Conservation (phyloP, 805 yeast species). For the Candida khao-thaluensis region DNA sequence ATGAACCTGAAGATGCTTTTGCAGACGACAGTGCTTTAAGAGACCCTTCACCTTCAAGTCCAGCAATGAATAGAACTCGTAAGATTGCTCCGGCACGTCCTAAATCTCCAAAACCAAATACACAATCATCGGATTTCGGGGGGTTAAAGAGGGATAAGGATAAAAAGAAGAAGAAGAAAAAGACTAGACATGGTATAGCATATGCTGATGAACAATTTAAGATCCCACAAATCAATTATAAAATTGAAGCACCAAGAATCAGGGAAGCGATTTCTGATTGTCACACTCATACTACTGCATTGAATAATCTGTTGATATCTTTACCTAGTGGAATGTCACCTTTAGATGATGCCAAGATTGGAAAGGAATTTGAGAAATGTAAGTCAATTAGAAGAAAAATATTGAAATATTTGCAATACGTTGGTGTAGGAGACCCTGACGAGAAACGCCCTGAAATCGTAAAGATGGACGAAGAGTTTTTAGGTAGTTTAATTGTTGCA, state of each 20-base stretch:
- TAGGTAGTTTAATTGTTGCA: conserved; percentile 85
- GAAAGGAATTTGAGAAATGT: conserved; percentile 71
- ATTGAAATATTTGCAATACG: conserved; percentile 76
- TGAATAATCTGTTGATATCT: conserved; percentile 50
- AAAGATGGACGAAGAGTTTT: conserved; percentile 65
- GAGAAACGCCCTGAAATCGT: conserved; percentile 26
- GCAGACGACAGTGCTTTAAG: conserved; percentile 10
- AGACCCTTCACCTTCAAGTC: conserved; percentile 16
- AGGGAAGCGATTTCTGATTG: conserved; percentile 69
- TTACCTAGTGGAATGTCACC: conserved; percentile 52
- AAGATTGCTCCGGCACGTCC: conserved; percentile 28
- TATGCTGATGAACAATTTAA: conserved; percentile 51
- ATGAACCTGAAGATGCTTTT: conserved; percentile 12
- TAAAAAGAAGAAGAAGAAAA: conserved; percentile 18
- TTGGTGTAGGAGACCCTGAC: conserved; percentile 50
- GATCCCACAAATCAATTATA: conserved; percentile 68
- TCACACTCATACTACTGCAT: conserved; percentile 67
- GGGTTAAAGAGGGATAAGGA: conserved; percentile 10
- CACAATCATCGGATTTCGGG: conserved; percentile 5
- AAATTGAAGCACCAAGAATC: conserved; percentile 72
- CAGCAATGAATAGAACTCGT: conserved; percentile 11
- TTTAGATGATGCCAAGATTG: conserved; percentile 59
- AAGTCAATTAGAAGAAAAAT: conserved; percentile 74
- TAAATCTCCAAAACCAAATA: conserved; percentile 21
- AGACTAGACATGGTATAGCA: conserved; percentile 15